phyloP scores from a whole-genome alignment of 2,329 filamentous ascomycete species.

The Ceratocystis lukuohia region DNA sequence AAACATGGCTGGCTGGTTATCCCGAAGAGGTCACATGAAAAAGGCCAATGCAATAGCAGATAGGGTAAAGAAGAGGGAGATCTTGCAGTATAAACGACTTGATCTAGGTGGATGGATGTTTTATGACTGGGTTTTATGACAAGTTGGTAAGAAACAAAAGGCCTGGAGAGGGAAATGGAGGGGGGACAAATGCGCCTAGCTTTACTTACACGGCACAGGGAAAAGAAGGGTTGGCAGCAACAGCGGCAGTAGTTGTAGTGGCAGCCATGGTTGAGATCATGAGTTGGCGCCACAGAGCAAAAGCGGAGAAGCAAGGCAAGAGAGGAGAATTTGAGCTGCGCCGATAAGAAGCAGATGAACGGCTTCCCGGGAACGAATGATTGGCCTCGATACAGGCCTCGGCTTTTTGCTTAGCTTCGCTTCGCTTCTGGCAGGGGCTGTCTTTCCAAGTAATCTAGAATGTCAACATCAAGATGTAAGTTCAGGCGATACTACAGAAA shows the following conservation, averaged over 20 bases:
- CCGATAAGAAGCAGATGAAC: not conserved
- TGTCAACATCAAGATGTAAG: not conserved
- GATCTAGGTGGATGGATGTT: not conserved
- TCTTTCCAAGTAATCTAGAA: not conserved
- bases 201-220: constrained; percentile 49
- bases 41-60: not conserved
- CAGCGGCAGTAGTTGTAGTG: not conserved
- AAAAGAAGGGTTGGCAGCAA: constrained; percentile 36
- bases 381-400: not conserved
- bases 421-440: not conserved
- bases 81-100: not conserved
- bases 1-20: not conserved
- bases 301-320: not conserved
- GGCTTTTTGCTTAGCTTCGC: not conserved
- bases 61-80: not conserved
- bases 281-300: constrained; percentile 16
- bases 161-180: constrained; percentile 20
- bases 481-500: not conserved
- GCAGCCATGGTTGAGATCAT: constrained; percentile 28
- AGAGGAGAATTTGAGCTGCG: not conserved
- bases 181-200: not conserved
- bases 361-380: not conserved
- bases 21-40: not conserved
- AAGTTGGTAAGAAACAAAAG: not conserved
- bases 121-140: not conserved